Base-by-base conservation (phyloP, 2,329 filamentous ascomycete genomes). In the Lasiodiplodia sp. region DNA sequence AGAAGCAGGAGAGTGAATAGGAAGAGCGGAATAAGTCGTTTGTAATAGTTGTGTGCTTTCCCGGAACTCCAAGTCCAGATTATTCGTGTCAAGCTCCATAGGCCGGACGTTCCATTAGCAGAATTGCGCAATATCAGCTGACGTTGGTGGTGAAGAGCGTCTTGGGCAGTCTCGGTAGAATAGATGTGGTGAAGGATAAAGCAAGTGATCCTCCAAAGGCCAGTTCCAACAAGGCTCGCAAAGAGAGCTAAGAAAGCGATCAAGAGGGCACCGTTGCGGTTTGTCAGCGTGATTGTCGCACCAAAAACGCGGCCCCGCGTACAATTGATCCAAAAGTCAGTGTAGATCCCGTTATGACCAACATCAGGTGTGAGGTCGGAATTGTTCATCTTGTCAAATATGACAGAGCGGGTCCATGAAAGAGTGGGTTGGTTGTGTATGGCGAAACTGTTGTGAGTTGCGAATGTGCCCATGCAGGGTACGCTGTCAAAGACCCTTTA, bases 71-170 rank as follows among this genome's bases (percentile, higher is more conserved):
- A 75, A 12, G 69, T 66, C 49, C 62, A n/a, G n/a, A 62, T 14
- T 3, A 25, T 25, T 4, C 68, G 47, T 0, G 57, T 12, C 3
- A 73, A 23, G 3, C 71, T 25, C 53, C 37, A 67, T 1, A 69
- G 56, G 7, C 69, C 72, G 56, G 67, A 71, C 16, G 37, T 31
- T 21, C 71, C 73, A 18, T 71, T 74, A n/a, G 73, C 70, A 2
- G 72, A 73, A 58, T 79, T 80, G 4, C 77, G 74, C 16, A 80
- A 70, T 12, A 79, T 74, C 0, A 75, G 71, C 68, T 80, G 78
- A 40, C 73, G 72, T 49, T 78, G 77, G 52, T 79, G 74, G 37
- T 78, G 71, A 2, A 78, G 23, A 8, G 71, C 76, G 65, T 79
- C 78, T 58, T 75, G 72, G 10, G 73, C 60, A 12, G 66, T 28